Percentiles rank a stretch among this genome's conserved stretches.
These are phyloP conservation scores for Hippophae tibetana DNA, from an alignment of 306 rosid genomes.

Conservation along the genomic window DNA sequence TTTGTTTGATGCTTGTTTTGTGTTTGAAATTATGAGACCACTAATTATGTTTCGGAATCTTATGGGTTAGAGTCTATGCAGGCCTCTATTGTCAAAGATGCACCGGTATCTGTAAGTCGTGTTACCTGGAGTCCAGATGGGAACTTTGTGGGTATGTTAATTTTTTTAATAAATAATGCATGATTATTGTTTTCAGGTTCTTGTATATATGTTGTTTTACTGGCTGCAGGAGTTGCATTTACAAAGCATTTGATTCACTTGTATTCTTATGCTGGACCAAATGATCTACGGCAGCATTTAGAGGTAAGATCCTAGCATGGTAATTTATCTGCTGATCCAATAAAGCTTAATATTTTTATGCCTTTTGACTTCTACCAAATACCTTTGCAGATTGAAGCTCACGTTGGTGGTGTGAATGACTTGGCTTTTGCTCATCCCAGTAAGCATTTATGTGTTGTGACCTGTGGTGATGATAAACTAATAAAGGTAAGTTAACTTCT, in stretches of 20 bases:
- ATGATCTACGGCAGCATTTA: conserved; percentile 52
- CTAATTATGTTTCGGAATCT: conserved; percentile 20
- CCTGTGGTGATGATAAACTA: conserved; percentile 85
- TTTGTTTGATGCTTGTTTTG: neutral
- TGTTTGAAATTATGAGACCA: conserved; percentile 14
- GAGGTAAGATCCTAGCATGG: conserved; percentile 37
- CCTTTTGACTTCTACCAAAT: conserved; percentile 20
- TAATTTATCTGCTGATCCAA: conserved; percentile 18
- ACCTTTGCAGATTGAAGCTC: conserved; percentile 65
- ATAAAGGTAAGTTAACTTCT: conserved; percentile 51
- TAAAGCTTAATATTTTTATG: conserved; percentile 17
- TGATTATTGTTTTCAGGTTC: conserved; percentile 9
- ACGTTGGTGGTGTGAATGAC: conserved; percentile 77
- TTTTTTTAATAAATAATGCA: conserved; percentile 11
- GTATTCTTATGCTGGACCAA: conserved; percentile 51
- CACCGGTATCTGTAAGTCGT: conserved; percentile 60
- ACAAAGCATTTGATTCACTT: conserved; percentile 76
- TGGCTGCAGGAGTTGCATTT: conserved; percentile 71
- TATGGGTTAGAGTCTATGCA: conserved; percentile 31
- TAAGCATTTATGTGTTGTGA: conserved; percentile 63
- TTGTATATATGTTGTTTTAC: conserved; percentile 20
- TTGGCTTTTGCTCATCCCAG: conserved; percentile 85
- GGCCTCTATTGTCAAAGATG: conserved; percentile 50
- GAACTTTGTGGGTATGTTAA: conserved; percentile 61
- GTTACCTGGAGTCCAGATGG: conserved; percentile 91